phyloP scores from a whole-genome alignment of 306 rosid species.

The Quercus berberidifolia region DNA sequence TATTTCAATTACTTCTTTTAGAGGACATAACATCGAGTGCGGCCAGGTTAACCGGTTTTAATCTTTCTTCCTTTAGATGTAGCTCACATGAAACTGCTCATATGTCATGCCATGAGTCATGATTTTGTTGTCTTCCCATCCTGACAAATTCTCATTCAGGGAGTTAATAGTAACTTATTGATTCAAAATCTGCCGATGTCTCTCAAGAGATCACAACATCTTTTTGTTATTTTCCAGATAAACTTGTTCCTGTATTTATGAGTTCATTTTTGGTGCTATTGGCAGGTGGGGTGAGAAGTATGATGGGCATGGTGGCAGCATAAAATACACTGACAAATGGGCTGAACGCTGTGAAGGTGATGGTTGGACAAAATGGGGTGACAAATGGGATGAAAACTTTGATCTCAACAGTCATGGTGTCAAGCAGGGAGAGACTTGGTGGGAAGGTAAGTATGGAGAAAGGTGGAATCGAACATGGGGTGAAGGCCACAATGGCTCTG shows the following conservation, averaged over 20 bases:
- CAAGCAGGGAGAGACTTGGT: conserved; percentile 98
- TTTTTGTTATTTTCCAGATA: background rate
- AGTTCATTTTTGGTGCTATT: background rate
- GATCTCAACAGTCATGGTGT: conserved; percentile 58
- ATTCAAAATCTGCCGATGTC: background rate
- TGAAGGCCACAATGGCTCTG: conserved; percentile 81
- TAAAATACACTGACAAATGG: conserved; percentile 94
- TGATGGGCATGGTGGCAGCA: conserved; percentile 87
- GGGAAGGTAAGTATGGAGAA: conserved; percentile 82
- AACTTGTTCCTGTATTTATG: background rate
- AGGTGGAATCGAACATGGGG: conserved; percentile 98
- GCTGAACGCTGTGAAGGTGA: conserved; percentile 74
- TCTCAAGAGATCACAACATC: background rate
- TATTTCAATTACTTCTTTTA: background rate
- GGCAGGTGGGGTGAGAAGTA: conserved; percentile 93
- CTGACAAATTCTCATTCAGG: background rate
- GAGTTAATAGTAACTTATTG: background rate
- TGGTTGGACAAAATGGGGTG: conserved; percentile 97
- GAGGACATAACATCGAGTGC: background rate
- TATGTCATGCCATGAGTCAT: background rate
- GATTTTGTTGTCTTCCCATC: background rate
- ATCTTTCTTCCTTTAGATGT: background rate
- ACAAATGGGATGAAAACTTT: conserved; percentile 97
- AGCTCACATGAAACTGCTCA: background rate
- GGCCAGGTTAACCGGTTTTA: background rate